Evolutionary conservation across 140 eudicot species (phyloP).

Genomic region (Cichorium intybus): DNA sequence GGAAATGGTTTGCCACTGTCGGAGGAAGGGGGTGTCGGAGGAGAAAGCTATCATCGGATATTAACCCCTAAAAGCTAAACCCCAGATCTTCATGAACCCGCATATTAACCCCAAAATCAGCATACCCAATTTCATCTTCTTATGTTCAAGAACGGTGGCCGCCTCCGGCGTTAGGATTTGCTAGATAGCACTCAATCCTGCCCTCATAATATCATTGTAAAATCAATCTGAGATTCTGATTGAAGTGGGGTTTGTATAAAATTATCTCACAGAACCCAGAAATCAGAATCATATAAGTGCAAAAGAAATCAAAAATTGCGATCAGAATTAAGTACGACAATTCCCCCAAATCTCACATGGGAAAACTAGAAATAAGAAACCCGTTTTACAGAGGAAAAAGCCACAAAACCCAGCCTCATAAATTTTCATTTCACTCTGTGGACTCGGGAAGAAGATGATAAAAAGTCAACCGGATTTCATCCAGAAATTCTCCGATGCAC

Average conservation of each 20-base stretch:
- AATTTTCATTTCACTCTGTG: constrained; percentile 11
- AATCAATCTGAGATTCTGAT: background rate
- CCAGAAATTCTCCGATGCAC: no score
- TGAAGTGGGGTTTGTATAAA: constrained; percentile 21
- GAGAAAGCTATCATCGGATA: no score
- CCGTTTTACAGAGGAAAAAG: background rate
- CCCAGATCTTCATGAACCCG: no score
- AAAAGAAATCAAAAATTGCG: constrained; percentile 4
- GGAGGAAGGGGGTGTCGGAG: no score
- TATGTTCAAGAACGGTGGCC: constrained; percentile 65
- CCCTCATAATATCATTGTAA: constrained; percentile 50
- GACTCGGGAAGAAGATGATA: constrained; percentile 10
- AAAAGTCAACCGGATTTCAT: no score
- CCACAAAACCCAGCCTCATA: constrained; percentile 13
- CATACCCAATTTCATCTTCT: no score
- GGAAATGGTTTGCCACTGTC: no score
- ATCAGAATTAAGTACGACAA: background rate
- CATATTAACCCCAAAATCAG: no score
- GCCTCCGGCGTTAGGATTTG: constrained; percentile 96
- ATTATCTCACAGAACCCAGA: constrained; percentile 19
- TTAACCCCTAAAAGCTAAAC: no score
- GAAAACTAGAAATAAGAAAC: background rate
- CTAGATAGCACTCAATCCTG: constrained; percentile 88
- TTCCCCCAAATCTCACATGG: constrained; percentile 16
- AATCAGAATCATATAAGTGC: background rate